These are phyloP conservation scores for Ustilago lituana DNA, from an alignment of 1,284 basidiomycete species.

Conservation along the genomic window DNA sequence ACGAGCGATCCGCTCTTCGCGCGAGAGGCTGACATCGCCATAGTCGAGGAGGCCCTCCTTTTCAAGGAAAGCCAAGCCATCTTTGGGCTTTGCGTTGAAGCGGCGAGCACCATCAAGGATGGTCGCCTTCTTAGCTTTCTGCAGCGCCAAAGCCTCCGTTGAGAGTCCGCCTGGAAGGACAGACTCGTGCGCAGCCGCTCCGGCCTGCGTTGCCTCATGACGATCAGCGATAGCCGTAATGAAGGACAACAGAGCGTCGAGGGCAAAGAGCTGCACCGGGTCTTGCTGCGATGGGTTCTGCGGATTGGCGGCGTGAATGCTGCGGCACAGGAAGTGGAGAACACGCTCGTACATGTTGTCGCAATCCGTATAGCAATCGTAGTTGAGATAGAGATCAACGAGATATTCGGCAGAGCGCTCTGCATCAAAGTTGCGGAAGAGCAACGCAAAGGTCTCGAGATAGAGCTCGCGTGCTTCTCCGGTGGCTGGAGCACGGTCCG, in stretches of 20 bases:
- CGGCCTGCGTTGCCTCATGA: constrained; percentile 73
- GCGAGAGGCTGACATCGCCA: constrained; percentile 67
- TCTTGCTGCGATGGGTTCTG: constrained; percentile 84
- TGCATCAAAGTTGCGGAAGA: constrained; percentile 71
- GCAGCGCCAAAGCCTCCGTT: constrained; percentile 73
- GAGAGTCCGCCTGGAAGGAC: constrained; percentile 68
- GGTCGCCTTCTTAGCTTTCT: constrained; percentile 86
- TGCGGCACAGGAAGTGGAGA: constrained; percentile 80
- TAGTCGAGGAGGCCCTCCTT: constrained; percentile 73
- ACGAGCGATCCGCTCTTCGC: constrained; percentile 71
- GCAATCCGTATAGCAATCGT: constrained; percentile 95
- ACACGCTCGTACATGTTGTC: constrained; percentile 94
- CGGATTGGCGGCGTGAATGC: constrained; percentile 67
- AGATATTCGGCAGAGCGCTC: constrained; percentile 77
- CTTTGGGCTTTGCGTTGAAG: constrained; percentile 96
- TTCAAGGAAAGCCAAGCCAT: constrained; percentile 79
- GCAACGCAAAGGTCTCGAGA: constrained; percentile 84
- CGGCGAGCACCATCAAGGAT: constrained; percentile 83
- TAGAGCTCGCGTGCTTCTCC: constrained; percentile 90
- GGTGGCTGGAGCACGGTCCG: constrained; percentile 72
- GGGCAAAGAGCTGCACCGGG: constrained; percentile 83
- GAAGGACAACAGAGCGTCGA: constrained; percentile 87
- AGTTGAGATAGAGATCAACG: constrained; percentile 94
- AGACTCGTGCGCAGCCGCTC: constrained; percentile 2
- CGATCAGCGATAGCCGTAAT: constrained; percentile 88